Base-by-base conservation (phyloP, 139 green algal genomes). In the Ulvella scutata region DNA sequence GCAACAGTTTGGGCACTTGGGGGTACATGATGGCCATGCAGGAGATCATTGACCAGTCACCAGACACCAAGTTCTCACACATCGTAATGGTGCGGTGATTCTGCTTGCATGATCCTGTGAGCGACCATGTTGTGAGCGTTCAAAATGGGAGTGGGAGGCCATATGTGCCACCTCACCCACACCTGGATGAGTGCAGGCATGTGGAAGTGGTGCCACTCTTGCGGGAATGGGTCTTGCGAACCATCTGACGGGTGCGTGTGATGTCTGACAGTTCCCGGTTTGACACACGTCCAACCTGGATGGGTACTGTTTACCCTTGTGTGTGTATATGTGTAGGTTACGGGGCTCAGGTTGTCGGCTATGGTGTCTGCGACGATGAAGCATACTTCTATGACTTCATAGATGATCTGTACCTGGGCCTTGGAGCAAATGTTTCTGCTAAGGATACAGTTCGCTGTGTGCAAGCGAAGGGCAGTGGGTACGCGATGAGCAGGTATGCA, bases 371-470 rank as follows among this genome's bases (percentile, higher is more conserved):
- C 38, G 93, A 97, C 72, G 75, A 83, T 38, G 73, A 77, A 0
- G 75, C 85, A 1, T 96, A 97, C 77, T 98, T 98, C 43, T 94
- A 97, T 73, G 62, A 84, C 21, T 93, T 84, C 72, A 84, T 94
- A 0, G 82, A 95, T 38, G 84, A 72, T 2, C 79, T 97, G 40
- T 76, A 92, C 3, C 62, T 79, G 10, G 86, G 83, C 7, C 33
- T 96, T 61, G 91, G 85, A 0, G 78, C 76, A 4, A 51, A 74
- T 2, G 40, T 28, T 20, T 33, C 36, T 0, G 28, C 17, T 43
- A 39, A 72, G 51, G 62, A 40, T 28, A 39, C 10, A 72, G 35
- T 40, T 62, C 73, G 36, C 13, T 61, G 36, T 21, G 74, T 88
- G 62, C 85, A 98, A 74, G 86, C 90, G 2, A 92, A 91, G 75